Evolutionary conservation across 2,329 filamentous ascomycete species (phyloP), one percentile per base, ranked within the genome.

Genomic region (Huntiella moniliformis): DNA sequence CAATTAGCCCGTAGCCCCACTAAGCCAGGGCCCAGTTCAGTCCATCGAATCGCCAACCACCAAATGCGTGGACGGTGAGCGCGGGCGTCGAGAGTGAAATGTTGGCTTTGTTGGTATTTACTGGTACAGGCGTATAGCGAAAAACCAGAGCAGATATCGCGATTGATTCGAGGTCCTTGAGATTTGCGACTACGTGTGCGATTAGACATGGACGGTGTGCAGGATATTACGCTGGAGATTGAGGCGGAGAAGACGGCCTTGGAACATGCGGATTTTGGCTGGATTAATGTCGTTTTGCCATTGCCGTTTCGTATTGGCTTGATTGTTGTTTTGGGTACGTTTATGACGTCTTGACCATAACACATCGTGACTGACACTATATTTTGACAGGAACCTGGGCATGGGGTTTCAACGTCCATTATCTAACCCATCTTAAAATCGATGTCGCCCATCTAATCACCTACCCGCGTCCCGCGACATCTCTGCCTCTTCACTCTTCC

Each of bases 361-460:
- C 11, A 15, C 3, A 12, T 12, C 40, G 41, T 32, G 22, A 15
- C 46, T 44, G 44, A 48, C 43, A 8, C n/a, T 31, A 31, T 37
- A 44, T 36, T 22, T 33, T 35, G 16, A 50, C 53, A 92, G 86
- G 84, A 54, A 79, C 93, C 56, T 96, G 88, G 88, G 86, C 84
- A 59, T 98, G 88, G 86, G 86, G 80, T 53, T 63, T 82, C 54
- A 96, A 95, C 65, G 74, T 96, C 36, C 86, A 95, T 59, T 87
- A 84, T 63, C 77, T 96, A 50, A 71, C 79, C 56, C 63, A 75
- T 49, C 68, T 77, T 56, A 82, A 82, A 58, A 92, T 98, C 65
- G 85, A 95, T 61, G 82, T 93, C 46, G 82, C 85, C 15, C 70
- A 77, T 31, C 71, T 96, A 48, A 84, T 96, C 55, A 79, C 82